Percentiles rank a stretch among this genome's conserved stretches.
These are phyloP conservation scores for Stephania japonica DNA, from an alignment of 164 flowering plant genomes.

Conservation along the genomic window DNA sequence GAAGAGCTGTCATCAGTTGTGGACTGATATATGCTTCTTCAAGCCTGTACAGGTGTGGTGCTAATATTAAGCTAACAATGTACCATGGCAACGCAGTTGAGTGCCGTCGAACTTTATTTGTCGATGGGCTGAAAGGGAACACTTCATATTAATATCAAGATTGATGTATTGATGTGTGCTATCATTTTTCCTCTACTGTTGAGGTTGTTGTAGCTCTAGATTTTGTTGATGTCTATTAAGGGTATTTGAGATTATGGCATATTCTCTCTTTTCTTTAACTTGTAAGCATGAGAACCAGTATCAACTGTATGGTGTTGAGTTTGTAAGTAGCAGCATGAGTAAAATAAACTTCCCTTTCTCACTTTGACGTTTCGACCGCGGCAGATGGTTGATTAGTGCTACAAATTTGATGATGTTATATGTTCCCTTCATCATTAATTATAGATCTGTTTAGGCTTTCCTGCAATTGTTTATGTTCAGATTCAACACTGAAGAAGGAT, in stretches of 20 bases:
- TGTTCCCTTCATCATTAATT: background rate
- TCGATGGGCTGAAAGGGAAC: background rate
- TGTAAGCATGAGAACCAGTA: slow-evolving; percentile 2
- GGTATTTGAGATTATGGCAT: background rate
- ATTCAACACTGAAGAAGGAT: background rate
- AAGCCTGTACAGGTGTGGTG: slow-evolving; percentile 1
- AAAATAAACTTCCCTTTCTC: background rate
- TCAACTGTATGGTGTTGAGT: slow-evolving; percentile 3
- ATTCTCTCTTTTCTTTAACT: background rate
- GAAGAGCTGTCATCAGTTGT: background rate
- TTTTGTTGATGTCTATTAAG: background rate
- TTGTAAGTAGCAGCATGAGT: slow-evolving; percentile 3
- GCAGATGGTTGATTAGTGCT: background rate
- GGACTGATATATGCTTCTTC: background rate
- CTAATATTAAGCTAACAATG: slow-evolving; percentile 3
- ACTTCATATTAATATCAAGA: background rate
- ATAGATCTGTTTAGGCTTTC: background rate
- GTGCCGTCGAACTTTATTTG: background rate
- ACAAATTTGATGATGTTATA: background rate
- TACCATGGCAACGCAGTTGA: background rate
- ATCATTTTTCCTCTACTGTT: background rate
- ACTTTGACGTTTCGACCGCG: background rate
- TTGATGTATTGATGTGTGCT: background rate
- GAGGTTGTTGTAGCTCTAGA: background rate
- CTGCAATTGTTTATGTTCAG: background rate